A percentile compares a stretch with the other conserved stretches of the same genome.
These are phyloP conservation scores for Calonectria pseudoreteaudii DNA, from an alignment of 2,329 filamentous ascomycete species.

Conservation along the genomic window DNA sequence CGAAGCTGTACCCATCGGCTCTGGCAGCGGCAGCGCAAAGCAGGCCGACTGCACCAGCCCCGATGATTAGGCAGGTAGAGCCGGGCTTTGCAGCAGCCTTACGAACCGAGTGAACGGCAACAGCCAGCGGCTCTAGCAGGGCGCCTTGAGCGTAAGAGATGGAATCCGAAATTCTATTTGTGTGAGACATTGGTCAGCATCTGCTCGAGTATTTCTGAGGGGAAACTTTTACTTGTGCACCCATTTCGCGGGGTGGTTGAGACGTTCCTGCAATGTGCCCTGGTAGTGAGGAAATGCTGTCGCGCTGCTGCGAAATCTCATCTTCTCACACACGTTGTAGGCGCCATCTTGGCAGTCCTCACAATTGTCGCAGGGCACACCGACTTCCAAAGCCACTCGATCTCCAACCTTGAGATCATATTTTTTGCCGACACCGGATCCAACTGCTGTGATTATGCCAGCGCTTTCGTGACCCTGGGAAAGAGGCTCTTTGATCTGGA, in stretches of 20 bases:
- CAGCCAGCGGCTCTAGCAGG: neutral
- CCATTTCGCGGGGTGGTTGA: neutral
- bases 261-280: neutral
- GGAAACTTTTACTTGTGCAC: neutral
- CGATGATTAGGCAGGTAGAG: neutral
- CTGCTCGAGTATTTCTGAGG: neutral
- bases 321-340: slow-evolving; percentile 3
- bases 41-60: neutral
- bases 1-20: neutral
- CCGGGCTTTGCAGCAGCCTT: neutral
- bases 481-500: neutral
- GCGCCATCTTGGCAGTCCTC: neutral
- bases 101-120: neutral
- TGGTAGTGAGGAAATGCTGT: neutral
- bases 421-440: neutral
- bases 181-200: neutral
- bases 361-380: neutral
- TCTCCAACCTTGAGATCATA: neutral
- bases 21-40: neutral
- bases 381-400: neutral
- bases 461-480: neutral
- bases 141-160: neutral
- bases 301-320: neutral
- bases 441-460: neutral
- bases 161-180: neutral